Conservation (phyloP, 176 grass and related monocot genomes). For the Dactylis glomerata region DNA sequence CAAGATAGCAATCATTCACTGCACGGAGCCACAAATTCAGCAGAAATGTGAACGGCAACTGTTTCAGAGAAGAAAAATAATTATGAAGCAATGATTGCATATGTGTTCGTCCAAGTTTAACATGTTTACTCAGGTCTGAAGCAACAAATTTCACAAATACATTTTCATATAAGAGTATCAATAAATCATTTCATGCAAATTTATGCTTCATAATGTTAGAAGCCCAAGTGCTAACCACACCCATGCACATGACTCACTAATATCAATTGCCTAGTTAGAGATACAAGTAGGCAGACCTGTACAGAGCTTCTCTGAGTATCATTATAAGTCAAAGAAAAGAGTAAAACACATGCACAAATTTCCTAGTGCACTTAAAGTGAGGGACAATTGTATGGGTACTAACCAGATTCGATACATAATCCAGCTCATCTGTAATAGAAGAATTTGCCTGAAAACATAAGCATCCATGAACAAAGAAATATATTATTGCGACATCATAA, state of each 20-base stretch:
- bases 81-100: background rate
- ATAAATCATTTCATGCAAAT: background rate
- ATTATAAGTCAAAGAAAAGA: background rate
- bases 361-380: background rate
- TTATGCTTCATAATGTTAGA: background rate
- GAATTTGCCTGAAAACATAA: slow-evolving; percentile 76
- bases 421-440: slow-evolving; percentile 78
- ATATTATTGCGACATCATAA: background rate
- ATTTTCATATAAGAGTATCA: background rate
- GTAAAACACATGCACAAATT: background rate
- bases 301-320: background rate
- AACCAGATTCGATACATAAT: slow-evolving; percentile 94
- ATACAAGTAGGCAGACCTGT: slow-evolving; percentile 4
- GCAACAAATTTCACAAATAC: background rate
- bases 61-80: background rate
- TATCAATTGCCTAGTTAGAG: background rate
- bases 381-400: slow-evolving; percentile 19
- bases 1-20: background rate
- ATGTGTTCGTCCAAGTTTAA: background rate
- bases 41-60: background rate
- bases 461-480: slow-evolving; percentile 1
- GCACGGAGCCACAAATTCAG: background rate
- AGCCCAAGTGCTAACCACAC: background rate
- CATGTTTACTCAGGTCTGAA: background rate
- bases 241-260: slow-evolving; percentile 6